Base-by-base conservation (phyloP, 2,329 filamentous ascomycete genomes). In the Epichloe elymi region DNA sequence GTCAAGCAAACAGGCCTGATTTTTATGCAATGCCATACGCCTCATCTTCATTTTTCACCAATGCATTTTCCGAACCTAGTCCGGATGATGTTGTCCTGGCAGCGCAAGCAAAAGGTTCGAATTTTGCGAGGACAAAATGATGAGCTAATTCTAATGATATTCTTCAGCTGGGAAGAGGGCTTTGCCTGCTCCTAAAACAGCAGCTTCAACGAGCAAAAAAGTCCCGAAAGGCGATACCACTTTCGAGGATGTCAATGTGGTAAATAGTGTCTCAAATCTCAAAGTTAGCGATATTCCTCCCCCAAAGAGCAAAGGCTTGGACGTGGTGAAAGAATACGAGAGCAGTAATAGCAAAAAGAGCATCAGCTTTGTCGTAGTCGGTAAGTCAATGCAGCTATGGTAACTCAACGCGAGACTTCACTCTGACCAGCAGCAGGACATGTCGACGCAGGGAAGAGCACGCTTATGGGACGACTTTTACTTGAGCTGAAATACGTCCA, bases 391-490 rank as follows among this genome's bases (percentile, higher is more conserved):
- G 5, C 23, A 2, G n/a, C 20, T 12, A 8, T 12, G 15, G 14
- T 6, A 6, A 23, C 3, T 35, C 23, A 38, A 11, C 33, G 35
- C 23, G 20, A 5, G 15, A 46, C 2, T 17, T 2, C 7, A 35
- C 35, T 39, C 37, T 51, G 17, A 53, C 19, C 4, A 14, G 41
- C 17, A 15, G 2, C 15, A 88, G 89, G 93, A 14, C 93, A 98
- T 65, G 93, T 98, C 51, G 93, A 98, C 66, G 91, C 94, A 49
- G 93, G 93, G 49, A 98, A 98, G 68, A 96, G 89, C 65, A 98
- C 93, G 5, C 76, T 98, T 38, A 97, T 98, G 91, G 93, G 91
- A 0, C 82, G 93, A n/a, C 68, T 98, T 30, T 72, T 98, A 5
- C 82, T 91, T 41, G 93, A 98, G 59, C 77, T 95, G 40, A 86